Evolutionary conservation across 148 eudicot species (phyloP).

Genomic region (Amaranthus cruentus): DNA sequence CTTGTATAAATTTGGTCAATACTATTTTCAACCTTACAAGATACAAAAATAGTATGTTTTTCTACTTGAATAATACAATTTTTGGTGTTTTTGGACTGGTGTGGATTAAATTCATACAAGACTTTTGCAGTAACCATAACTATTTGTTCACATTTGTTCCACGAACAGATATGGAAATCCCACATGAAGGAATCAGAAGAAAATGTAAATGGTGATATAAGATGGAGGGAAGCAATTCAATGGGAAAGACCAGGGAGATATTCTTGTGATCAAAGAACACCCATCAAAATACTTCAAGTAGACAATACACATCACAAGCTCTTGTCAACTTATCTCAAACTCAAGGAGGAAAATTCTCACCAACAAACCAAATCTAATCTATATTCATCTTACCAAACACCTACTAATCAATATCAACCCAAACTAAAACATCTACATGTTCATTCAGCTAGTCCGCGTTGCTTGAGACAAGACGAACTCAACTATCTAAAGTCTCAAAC

Average conservation of each 20-base stretch:
- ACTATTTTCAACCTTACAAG: no score
- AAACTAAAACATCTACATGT: slow-evolving; percentile 31
- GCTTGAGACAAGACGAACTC: slow-evolving; percentile 31
- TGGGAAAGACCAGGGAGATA: slow-evolving; percentile 30
- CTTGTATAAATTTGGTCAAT: no score
- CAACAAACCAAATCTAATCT: slow-evolving; percentile 14
- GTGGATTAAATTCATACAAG: no score
- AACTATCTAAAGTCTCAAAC: slow-evolving; percentile 30
- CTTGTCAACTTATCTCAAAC: slow-evolving; percentile 14
- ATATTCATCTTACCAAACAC: slow-evolving; percentile 24
- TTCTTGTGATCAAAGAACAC: slow-evolving; percentile 44
- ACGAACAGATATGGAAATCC: slow-evolving; percentile 46
- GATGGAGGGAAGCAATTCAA: slow-evolving; percentile 20
- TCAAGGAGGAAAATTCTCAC: slow-evolving; percentile 14
- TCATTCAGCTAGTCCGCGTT: slow-evolving; percentile 42
- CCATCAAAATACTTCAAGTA: slow-evolving; percentile 38
- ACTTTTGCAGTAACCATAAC: not conserved
- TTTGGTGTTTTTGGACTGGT: no score
- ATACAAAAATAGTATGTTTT: no score
- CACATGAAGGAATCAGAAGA: slow-evolving; percentile 22
- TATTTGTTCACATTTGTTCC: not conserved
- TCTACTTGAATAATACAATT: no score
- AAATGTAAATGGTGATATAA: slow-evolving; percentile 22
- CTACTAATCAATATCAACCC: slow-evolving; percentile 30
- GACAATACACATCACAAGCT: slow-evolving; percentile 28